phyloP scores from a whole-genome alignment of 2,329 filamentous ascomycete species.

The Paecilomyces dactylethromorphus region DNA sequence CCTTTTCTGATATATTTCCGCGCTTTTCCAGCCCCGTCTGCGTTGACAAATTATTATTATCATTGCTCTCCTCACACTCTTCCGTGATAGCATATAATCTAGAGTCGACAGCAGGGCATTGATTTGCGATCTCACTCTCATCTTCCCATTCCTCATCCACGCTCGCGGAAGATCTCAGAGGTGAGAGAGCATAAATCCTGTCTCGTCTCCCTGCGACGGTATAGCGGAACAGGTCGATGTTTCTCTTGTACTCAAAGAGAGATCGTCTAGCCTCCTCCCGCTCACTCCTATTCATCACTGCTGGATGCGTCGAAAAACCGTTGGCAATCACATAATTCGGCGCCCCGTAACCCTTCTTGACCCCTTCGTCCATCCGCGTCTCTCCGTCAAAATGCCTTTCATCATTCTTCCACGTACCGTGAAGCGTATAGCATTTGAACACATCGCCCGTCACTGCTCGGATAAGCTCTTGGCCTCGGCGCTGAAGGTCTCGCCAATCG shows the following conservation, averaged over 20 bases:
- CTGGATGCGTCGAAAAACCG: conserved; percentile 6
- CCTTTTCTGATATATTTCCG: too few relatives aligned
- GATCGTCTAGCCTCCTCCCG: not conserved
- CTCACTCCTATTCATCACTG: not conserved
- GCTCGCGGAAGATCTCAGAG: not conserved
- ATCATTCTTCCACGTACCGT: conserved; percentile 16
- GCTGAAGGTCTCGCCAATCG: not conserved
- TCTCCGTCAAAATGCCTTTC: not conserved
- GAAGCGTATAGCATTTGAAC: conserved; percentile 16
- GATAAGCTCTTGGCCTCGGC: conserved; percentile 7
- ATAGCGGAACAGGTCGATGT: not conserved
- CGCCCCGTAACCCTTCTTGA: not conserved
- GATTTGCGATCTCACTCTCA: not conserved
- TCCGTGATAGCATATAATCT: not conserved
- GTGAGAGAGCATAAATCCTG: not conserved
- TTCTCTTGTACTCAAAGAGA: not conserved
- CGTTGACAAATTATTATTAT: not conserved
- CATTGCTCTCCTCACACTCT: not conserved
- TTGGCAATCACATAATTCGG: conserved; percentile 6
- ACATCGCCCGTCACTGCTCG: conserved; percentile 6
- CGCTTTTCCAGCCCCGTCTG: too few relatives aligned
- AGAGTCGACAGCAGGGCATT: not conserved
- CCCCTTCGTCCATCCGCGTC: conserved; percentile 7
- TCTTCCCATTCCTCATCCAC: not conserved
- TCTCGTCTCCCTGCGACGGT: not conserved